A percentile compares a stretch with the other conserved stretches of the same genome.
phyloP scores from a whole-genome alignment of 1,284 basidiomycete genomes.

The Psilocybe mexicana region DNA sequence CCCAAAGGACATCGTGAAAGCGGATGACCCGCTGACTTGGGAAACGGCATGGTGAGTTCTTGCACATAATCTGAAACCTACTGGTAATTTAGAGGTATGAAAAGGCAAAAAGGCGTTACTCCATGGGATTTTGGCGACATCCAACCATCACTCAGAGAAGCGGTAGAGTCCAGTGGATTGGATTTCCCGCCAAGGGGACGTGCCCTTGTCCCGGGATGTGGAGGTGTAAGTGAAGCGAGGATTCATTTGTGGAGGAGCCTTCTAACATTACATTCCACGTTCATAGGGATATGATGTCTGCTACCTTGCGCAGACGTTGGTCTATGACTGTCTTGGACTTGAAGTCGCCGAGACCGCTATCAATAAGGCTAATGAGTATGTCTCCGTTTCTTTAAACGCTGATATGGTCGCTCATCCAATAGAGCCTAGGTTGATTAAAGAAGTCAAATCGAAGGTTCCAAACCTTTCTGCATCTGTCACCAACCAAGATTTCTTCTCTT shows the following conservation, averaged over 20 bases:
- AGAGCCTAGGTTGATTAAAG: constrained; percentile 10
- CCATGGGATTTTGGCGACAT: constrained; percentile 64
- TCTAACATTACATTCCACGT: background rate
- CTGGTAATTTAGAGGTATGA: background rate
- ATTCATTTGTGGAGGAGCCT: background rate
- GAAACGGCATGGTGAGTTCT: constrained; percentile 21
- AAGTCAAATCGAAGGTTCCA: constrained; percentile 14
- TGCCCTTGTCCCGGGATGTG: constrained; percentile 75
- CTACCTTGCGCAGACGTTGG: constrained; percentile 50
- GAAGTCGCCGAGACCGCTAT: constrained; percentile 62
- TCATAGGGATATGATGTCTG: constrained; percentile 67
- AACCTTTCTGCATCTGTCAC: constrained; percentile 37
- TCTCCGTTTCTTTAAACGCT: background rate
- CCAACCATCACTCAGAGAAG: constrained; percentile 57
- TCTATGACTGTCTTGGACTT: constrained; percentile 50
- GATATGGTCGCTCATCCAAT: background rate
- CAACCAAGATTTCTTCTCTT: constrained; percentile 55
- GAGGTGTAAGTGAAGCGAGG: constrained; percentile 46
- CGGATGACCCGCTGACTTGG: constrained; percentile 23
- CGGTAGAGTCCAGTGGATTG: constrained; percentile 50
- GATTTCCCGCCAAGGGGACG: constrained; percentile 52
- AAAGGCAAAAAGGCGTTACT: constrained; percentile 56
- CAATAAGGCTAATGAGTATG: constrained; percentile 50
- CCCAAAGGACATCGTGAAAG: constrained; percentile 18
- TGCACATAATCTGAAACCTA: background rate